Conservation (phyloP, 495 filamentous ascomycete genomes). For the Pyrenula aspistea region DNA sequence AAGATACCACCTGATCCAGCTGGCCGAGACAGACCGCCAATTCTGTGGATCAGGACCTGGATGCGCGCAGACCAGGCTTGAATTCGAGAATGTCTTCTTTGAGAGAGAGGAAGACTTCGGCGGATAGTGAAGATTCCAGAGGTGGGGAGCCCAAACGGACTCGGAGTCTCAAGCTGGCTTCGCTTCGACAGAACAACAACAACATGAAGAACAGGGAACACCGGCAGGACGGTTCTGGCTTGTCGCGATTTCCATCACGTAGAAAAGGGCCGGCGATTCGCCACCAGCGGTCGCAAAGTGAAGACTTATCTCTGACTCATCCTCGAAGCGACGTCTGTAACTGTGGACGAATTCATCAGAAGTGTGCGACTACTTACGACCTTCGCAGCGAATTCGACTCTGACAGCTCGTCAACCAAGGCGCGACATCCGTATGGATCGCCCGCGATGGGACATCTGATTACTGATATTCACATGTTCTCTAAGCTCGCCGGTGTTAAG, state of each 20-base stretch:
- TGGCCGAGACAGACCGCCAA: no score
- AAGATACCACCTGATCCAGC: no score
- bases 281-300: not conserved
- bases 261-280: not conserved
- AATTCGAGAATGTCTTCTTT: no score
- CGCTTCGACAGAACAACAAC: no score
- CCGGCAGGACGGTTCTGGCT: no score
- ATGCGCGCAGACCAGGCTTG: no score
- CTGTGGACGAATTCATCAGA: not conserved
- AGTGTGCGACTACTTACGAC: not conserved
- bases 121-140: no score
- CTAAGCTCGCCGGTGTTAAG: not conserved
- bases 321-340: not conserved
- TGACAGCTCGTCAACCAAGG: not conserved
- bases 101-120: no score
- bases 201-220: no score
- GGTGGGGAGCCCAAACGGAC: no score
- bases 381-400: not conserved
- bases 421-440: not conserved
- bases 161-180: no score
- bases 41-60: no score
- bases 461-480: not conserved
- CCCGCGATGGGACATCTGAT: not conserved
- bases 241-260: not conserved
- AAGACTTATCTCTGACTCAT: not conserved